Evolutionary conservation across 2,329 filamentous ascomycete genomes (phyloP).

Genomic region (Hyphodiscus sp.): DNA sequence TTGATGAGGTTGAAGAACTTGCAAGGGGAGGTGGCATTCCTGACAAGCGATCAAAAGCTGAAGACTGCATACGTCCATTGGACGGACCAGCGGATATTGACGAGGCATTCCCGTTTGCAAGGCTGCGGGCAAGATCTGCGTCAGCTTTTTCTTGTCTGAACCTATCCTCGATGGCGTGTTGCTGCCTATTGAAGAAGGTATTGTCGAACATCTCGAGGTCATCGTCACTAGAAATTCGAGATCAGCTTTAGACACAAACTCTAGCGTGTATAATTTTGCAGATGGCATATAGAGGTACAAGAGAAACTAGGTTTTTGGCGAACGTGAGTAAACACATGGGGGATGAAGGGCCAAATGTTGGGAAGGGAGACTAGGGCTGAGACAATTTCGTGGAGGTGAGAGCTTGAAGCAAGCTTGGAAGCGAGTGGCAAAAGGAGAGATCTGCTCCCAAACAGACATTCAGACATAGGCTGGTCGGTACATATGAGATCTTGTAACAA

Average conservation of each 20-base stretch:
- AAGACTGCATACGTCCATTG: slow-evolving; percentile 4
- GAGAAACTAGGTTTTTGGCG: neutral
- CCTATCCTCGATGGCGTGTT: slow-evolving; percentile 34
- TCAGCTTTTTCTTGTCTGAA: slow-evolving; percentile 33
- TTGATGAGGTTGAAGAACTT: slow-evolving; percentile 1
- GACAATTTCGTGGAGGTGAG: too few relatives aligned
- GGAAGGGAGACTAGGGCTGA: too few relatives aligned
- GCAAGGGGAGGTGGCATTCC: slow-evolving; percentile 15
- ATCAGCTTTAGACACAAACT: neutral
- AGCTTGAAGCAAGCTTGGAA: too few relatives aligned
- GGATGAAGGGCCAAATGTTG: neutral
- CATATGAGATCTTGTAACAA: neutral
- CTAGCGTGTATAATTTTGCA: neutral
- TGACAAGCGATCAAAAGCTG: slow-evolving; percentile 24
- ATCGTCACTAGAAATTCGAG: slow-evolving; percentile 21
- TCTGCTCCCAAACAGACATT: too few relatives aligned
- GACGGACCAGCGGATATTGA: neutral
- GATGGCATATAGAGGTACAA: neutral
- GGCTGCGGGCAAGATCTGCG: slow-evolving; percentile 26
- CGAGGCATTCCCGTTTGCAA: slow-evolving; percentile 17
- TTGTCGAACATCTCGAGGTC: slow-evolving; percentile 17
- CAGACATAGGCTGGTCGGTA: too few relatives aligned
- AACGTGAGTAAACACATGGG: neutral
- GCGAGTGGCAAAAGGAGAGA: too few relatives aligned
- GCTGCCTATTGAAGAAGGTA: slow-evolving; percentile 9